Base-by-base conservation (phyloP, 805 yeast species). In the Cyberlindnera galapagoensis region DNA sequence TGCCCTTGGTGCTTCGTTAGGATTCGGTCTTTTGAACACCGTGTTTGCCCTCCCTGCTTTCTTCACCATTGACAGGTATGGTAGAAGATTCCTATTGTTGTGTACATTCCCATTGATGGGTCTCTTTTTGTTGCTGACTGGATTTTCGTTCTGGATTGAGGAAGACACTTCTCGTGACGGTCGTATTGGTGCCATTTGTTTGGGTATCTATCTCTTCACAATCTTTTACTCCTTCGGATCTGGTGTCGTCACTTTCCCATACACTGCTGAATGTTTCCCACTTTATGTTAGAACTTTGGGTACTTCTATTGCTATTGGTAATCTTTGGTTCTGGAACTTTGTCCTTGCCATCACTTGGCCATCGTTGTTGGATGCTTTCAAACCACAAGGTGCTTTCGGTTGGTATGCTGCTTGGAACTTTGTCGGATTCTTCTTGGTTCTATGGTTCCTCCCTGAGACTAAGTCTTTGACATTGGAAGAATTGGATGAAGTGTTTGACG, bases 191-290 rank as follows among this genome's bases (percentile, higher is more conserved):
- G 67, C 80, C 33, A 76, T 83, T 35, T 65, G 80, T 6, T 61
- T 75, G 39, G 94, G 92, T 44, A 77, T 85, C 36, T 85, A 85
- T 53, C 51, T 85, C 19, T 84, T 71, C 57, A 64, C 85, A 0
- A 68, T 74, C 26, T 79, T 80, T 35, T 85, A 85, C 59, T 81
- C 94, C 1, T 74, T 83, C 4, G 90, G 94, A 34, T 85, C 81
- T 55, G 95, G 95, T 26, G 94, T 92, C 10, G 92, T 85, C 27
- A 94, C 95, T 4, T 85, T 85, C 62, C 80, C 92, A 3, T 82
- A 85, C 52, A 78, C 87, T 16, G 94, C 94, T 8, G 95, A 85
- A 57, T 82, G 80, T 47, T 73, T 80, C 62, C 85, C 90, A 39
- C 64, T 83, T 49, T 80, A 80, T 49, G 73, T 82, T 40, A 74